Evolutionary conservation across 352 stramenopile genomes (phyloP), one percentile per base, ranked within the genome.

Genomic region (Phytophthora ramorum): DNA sequence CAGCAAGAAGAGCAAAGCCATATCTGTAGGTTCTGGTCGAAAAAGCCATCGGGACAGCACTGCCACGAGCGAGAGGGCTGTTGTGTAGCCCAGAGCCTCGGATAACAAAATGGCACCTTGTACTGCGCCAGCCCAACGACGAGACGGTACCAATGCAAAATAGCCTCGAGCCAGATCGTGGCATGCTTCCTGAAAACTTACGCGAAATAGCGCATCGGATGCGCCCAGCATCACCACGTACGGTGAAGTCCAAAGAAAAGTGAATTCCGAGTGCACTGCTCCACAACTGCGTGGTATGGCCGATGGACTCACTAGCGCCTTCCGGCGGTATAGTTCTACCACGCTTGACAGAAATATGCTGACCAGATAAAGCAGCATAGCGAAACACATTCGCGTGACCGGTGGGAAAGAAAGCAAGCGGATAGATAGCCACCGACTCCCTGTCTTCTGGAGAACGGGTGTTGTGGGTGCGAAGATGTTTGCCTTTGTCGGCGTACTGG

Each of bases 311-410:
- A 75, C 53, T 13, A 19, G 52, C 26, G 69, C 52, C 32, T 79
- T 82, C 17, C 87, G 83, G 2, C 87, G 83, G 45, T 95, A 95
- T 0, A 95, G 73, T 67, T 93, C 85, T 13, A 92, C 75, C 37
- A 95, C 73, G 52, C 87, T 90, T 9, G 83, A 80, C 32, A 93
- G 51, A 58, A 95, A 95, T 26, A 93, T 55, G 7, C 77, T 71
- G 17, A 87, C n/a, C 16, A 92, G 72, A 22, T 83, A 89, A 14
- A 90, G 59, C 28, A 86, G 67, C 48, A 84, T 79, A 0, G 73
- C 78, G 41, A 89, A 65, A 7, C 71, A 84, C 52, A 90, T 84
- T 9, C 84, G 72, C 10, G 60, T 73, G 4, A 63, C 56, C 2
- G 72, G 59, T 12, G 60, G 44, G 6, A 10, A 69, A 7, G 68